Evolutionary conservation across 140 eudicot genomes (phyloP).

Genomic region (Senecio squalidus): DNA sequence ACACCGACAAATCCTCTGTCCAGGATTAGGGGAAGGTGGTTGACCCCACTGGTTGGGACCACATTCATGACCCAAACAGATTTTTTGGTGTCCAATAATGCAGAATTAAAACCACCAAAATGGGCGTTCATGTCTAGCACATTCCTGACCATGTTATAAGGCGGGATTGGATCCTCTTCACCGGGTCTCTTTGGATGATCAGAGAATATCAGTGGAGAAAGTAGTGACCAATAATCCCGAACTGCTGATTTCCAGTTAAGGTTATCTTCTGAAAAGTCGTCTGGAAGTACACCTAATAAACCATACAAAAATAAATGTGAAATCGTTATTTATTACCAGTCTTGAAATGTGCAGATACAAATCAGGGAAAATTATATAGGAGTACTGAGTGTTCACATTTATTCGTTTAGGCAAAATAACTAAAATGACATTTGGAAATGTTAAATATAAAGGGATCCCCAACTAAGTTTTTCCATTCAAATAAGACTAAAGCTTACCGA

Average conservation of each 20-base stretch:
- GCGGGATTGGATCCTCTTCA: slow-evolving; percentile 97
- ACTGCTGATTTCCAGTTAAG: slow-evolving; percentile 69
- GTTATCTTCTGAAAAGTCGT: slow-evolving; percentile 70
- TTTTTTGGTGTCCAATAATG: slow-evolving; percentile 71
- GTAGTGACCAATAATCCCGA: slow-evolving; percentile 80
- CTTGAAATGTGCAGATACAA: not conserved
- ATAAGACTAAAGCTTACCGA: slow-evolving; percentile 41
- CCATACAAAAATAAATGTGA: not conserved
- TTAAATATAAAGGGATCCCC: not conserved
- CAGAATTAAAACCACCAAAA: slow-evolving; percentile 87
- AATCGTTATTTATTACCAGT: not conserved
- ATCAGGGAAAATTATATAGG: not conserved
- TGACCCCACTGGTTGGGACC: slow-evolving; percentile 69
- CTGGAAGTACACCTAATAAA: slow-evolving; percentile 55
- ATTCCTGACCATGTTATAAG: slow-evolving; percentile 93
- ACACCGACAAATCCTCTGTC: slow-evolving; percentile 94
- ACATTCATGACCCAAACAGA: slow-evolving; percentile 99
- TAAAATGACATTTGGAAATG: too few species aligned
- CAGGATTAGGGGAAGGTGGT: slow-evolving; percentile 76
- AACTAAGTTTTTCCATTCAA: slow-evolving; percentile 7
- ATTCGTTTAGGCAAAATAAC: too few species aligned
- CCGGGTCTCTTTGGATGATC: slow-evolving; percentile 99
- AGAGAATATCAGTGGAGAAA: slow-evolving; percentile 90
- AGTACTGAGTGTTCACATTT: too few species aligned
- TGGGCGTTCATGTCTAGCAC: slow-evolving; percentile 95